Conservation (phyloP, 2,329 filamentous ascomycete species). For the Blastomyces parvus region DNA sequence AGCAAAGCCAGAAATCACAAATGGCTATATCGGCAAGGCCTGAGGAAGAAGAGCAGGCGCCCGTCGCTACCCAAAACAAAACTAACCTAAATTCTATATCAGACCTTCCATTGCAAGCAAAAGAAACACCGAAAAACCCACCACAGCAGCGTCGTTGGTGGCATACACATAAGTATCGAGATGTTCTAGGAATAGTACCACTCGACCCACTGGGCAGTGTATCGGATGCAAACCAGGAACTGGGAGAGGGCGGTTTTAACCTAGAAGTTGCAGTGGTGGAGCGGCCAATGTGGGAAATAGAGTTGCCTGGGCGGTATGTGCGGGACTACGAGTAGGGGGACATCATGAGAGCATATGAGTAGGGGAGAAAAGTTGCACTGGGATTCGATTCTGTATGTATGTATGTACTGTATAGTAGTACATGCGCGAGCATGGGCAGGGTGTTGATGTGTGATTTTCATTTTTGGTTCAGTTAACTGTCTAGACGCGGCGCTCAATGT, state of each 20-base stretch:
- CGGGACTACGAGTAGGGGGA: slow-evolving; percentile 42
- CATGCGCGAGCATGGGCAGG: background rate
- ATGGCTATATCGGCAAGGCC: slow-evolving; percentile 11
- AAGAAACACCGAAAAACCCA: slow-evolving; percentile 16
- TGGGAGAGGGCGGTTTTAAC: slow-evolving; percentile 19
- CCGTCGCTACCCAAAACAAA: slow-evolving; percentile 8
- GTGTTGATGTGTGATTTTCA: background rate
- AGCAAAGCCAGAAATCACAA: background rate
- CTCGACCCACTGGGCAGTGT: slow-evolving; percentile 27
- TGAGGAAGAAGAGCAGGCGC: background rate
- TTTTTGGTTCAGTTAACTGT: background rate
- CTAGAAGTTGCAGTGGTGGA: slow-evolving; percentile 80
- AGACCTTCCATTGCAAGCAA: slow-evolving; percentile 17
- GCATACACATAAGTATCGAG: slow-evolving; percentile 86
- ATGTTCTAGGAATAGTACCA: slow-evolving; percentile 69
- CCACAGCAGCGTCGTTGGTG: slow-evolving; percentile 43
- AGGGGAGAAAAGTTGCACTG: background rate
- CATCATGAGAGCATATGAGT: background rate
- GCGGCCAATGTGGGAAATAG: slow-evolving; percentile 72
- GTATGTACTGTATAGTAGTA: no score
- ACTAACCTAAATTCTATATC: slow-evolving; percentile 9
- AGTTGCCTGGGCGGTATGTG: slow-evolving; percentile 63
- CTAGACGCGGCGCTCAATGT: background rate
- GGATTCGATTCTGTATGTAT: background rate
- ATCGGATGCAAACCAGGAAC: slow-evolving; percentile 26